Conservation (phyloP, 1,284 basidiomycete genomes). For the Prillingera fragicola region DNA sequence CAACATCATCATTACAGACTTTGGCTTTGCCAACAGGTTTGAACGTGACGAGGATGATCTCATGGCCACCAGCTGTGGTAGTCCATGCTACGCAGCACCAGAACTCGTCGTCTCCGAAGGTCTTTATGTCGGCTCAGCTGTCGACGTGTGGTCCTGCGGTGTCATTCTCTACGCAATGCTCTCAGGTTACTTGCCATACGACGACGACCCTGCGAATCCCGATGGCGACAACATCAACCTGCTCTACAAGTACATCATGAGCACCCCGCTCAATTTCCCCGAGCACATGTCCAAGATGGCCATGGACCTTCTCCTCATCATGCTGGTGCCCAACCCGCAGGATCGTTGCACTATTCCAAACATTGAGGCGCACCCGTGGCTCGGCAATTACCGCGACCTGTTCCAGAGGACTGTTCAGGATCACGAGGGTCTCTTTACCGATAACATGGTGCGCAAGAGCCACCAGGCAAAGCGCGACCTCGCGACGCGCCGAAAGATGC, state of each 20-base stretch:
- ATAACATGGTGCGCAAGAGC: slow-evolving; percentile 76
- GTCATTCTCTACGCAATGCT: slow-evolving; percentile 99
- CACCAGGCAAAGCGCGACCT: slow-evolving; percentile 64
- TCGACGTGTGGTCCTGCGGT: slow-evolving; percentile 99
- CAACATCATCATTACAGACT: slow-evolving; percentile 99
- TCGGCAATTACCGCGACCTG: slow-evolving; percentile 59
- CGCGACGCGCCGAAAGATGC: slow-evolving; percentile 36
- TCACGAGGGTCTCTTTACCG: slow-evolving; percentile 71
- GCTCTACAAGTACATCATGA: slow-evolving; percentile 99
- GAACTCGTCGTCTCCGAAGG: slow-evolving; percentile 99
- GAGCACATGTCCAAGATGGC: slow-evolving; percentile 81
- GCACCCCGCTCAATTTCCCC: slow-evolving; percentile 88
- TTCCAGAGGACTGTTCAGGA: slow-evolving; percentile 72
- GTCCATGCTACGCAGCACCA: slow-evolving; percentile 96
- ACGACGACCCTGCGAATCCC: slow-evolving; percentile 97
- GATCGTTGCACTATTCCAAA: slow-evolving; percentile 65
- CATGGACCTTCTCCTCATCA: slow-evolving; percentile 65
- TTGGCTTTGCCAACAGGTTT: slow-evolving; percentile 97
- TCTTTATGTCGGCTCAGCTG: slow-evolving; percentile 94
- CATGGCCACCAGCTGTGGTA: slow-evolving; percentile 98
- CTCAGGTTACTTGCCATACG: slow-evolving; percentile 98
- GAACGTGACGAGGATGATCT: slow-evolving; percentile 85
- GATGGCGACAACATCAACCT: slow-evolving; percentile 99
- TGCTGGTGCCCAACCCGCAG: slow-evolving; percentile 79
- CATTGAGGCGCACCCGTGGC: slow-evolving; percentile 80